A percentile compares a stretch with the other conserved stretches of the same genome.
Evolutionary conservation across 2,329 filamentous ascomycete genomes (phyloP).

Genomic region (Aspergillus sp.): DNA sequence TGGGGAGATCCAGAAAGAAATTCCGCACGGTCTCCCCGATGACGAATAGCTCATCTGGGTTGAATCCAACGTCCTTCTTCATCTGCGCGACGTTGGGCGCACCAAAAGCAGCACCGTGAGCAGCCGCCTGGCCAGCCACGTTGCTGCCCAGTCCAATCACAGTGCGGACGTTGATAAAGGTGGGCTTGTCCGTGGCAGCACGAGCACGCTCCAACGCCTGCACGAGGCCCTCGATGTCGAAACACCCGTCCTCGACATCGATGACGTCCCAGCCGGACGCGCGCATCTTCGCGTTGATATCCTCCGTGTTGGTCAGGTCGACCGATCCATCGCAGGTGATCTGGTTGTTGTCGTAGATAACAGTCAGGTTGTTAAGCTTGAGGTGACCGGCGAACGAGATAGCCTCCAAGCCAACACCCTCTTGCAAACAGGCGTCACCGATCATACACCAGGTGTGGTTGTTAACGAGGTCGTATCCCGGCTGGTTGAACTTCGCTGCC

Average conservation of each 20-base stretch:
- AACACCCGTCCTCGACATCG: slow-evolving; percentile 54
- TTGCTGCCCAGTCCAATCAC: slow-evolving; percentile 55
- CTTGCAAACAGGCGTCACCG: slow-evolving; percentile 60
- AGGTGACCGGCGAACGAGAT: slow-evolving; percentile 58
- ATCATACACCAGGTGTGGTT: slow-evolving; percentile 59
- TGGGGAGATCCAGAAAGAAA: slow-evolving; percentile 54
- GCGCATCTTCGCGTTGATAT: slow-evolving; percentile 59
- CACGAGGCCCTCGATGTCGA: slow-evolving; percentile 51
- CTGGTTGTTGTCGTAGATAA: slow-evolving; percentile 63
- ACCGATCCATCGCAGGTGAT: slow-evolving; percentile 60
- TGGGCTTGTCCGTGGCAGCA: slow-evolving; percentile 49
- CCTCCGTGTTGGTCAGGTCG: slow-evolving; percentile 56
- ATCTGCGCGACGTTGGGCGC: slow-evolving; percentile 55
- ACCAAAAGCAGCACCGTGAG: slow-evolving; percentile 54
- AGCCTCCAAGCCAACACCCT: slow-evolving; percentile 59
- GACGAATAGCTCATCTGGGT: slow-evolving; percentile 50
- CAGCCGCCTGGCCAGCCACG: slow-evolving; percentile 31
- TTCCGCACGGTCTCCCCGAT: slow-evolving; percentile 48
- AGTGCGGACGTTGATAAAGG: slow-evolving; percentile 59
- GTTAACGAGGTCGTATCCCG: slow-evolving; percentile 49
- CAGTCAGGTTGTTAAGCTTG: slow-evolving; percentile 55
- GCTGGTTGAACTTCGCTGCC: slow-evolving; percentile 54
- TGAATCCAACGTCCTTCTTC: slow-evolving; percentile 49
- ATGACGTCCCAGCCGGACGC: slow-evolving; percentile 58
- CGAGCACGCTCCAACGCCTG: slow-evolving; percentile 48